These are phyloP conservation scores for Malania oleifera DNA, from an alignment of 164 flowering plant species.

Conservation along the genomic window DNA sequence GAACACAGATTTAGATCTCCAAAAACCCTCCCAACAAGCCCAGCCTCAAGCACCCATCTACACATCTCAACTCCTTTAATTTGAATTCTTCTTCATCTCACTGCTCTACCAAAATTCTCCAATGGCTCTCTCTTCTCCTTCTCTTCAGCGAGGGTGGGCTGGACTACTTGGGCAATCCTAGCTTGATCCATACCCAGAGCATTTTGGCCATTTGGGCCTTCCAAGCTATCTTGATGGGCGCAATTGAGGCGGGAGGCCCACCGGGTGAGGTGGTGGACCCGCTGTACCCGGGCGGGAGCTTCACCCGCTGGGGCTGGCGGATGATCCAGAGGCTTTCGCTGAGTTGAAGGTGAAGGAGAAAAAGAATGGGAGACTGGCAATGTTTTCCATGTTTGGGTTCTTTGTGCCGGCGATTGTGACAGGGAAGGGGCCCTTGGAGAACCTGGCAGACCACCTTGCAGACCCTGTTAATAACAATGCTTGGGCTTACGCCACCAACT, in stretches of 20 bases:
- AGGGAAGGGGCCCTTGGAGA: slow-evolving; percentile 10
- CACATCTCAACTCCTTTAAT: no score
- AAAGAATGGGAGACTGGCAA: slow-evolving; percentile 6
- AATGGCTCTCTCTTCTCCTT: slow-evolving; percentile 43
- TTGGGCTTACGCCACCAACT: slow-evolving; percentile 9
- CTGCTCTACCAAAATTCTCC: no score
- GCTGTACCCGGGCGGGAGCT: not conserved
- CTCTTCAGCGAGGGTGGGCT: slow-evolving; percentile 21
- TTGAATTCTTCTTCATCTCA: no score
- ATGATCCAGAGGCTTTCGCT: slow-evolving; percentile 7
- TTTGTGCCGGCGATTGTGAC: slow-evolving; percentile 12
- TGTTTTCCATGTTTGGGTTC: slow-evolving; percentile 7
- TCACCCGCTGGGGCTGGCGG: no score
- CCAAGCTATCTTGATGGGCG: slow-evolving; percentile 5
- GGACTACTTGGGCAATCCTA: no score
- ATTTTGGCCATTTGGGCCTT: slow-evolving; percentile 5
- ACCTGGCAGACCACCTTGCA: slow-evolving; percentile 8
- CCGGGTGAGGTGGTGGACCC: slow-evolving; percentile 3
- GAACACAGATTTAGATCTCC: slow-evolving; percentile 11
- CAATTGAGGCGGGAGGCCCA: slow-evolving; percentile 5
- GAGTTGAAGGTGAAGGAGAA: slow-evolving; percentile 10
- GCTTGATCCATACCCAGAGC: slow-evolving; percentile 7
- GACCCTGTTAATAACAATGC: no score
- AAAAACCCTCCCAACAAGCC: slow-evolving; percentile 2
- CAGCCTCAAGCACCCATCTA: not conserved